Percentiles rank a stretch among this genome's conserved stretches.
These are phyloP conservation scores for Chytriomyces sp. DNA, from an alignment of 192 early-diverging fungal genomes.

Conservation along the genomic window DNA sequence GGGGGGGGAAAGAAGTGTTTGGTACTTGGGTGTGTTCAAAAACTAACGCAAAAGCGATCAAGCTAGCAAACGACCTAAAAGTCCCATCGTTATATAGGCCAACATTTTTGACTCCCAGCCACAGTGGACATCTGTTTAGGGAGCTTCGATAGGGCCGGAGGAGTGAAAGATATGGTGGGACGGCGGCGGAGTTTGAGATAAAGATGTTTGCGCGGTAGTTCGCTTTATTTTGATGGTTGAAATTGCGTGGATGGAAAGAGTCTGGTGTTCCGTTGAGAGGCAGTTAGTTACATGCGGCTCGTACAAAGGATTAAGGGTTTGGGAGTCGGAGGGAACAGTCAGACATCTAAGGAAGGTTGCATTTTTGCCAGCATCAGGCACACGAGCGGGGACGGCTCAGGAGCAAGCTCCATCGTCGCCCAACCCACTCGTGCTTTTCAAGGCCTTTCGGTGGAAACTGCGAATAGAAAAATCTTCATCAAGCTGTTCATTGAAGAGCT, in stretches of 20 bases:
- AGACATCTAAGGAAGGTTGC: conserved; percentile 35
- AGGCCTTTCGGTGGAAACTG: conserved; percentile 28
- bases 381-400: not conserved
- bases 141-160: conserved; percentile 30
- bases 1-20: not conserved
- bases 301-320: not conserved
- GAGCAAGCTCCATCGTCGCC: not conserved
- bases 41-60: not conserved
- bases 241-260: not conserved
- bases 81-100: conserved; percentile 12
- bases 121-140: conserved; percentile 21
- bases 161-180: not conserved
- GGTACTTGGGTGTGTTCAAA: conserved; percentile 28
- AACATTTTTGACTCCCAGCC: conserved; percentile 29
- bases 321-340: conserved; percentile 1
- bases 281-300: not conserved
- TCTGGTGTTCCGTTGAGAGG: not conserved
- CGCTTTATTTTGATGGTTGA: not conserved
- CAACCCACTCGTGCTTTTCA: conserved; percentile 7
- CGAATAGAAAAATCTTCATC: conserved; percentile 28
- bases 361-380: conserved; percentile 28
- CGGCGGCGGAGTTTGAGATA: not conserved
- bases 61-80: conserved; percentile 25
- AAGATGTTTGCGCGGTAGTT: not conserved
- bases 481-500: conserved; percentile 1